Evolutionary conservation across 805 yeast genomes (phyloP).

Genomic region (Kluyveromyces dobzhanskii): DNA sequence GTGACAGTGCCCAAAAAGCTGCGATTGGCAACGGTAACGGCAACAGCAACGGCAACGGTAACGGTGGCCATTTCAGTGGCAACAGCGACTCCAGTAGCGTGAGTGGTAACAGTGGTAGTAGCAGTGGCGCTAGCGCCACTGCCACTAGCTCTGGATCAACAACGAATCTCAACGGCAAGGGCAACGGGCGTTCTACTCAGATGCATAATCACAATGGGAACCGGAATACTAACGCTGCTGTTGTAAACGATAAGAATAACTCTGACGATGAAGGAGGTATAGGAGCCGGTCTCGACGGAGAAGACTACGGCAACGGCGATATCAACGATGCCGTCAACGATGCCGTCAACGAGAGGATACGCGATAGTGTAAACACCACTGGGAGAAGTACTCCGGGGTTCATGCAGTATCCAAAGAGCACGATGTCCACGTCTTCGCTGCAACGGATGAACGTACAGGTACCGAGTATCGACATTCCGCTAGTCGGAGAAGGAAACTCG

Average conservation of each 20-base stretch:
- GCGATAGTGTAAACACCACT: neutral
- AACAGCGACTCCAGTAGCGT: neutral
- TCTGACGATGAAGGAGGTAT: no score
- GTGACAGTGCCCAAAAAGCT: neutral
- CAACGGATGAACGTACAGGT: constrained; percentile 1
- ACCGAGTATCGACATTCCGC: neutral
- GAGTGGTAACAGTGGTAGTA: neutral
- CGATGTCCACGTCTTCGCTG: neutral
- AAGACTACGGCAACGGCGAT: neutral
- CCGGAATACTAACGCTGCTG: no score
- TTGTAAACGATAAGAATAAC: no score
- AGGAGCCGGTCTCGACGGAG: neutral
- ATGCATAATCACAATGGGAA: no score
- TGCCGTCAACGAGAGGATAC: neutral
- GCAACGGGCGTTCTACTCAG: no score
- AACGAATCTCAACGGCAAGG: no score
- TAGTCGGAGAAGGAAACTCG: neutral
- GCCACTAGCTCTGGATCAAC: no score
- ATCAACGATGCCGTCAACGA: neutral
- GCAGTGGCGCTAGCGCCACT: neutral
- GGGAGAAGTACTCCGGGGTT: neutral
- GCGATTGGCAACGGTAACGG: no score
- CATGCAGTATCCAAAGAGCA: neutral
- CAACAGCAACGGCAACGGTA: neutral
- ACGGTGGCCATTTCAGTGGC: neutral